These are phyloP conservation scores for Cyclotella cryptica DNA, from an alignment of 108 stramenopile genomes.

Conservation along the genomic window DNA sequence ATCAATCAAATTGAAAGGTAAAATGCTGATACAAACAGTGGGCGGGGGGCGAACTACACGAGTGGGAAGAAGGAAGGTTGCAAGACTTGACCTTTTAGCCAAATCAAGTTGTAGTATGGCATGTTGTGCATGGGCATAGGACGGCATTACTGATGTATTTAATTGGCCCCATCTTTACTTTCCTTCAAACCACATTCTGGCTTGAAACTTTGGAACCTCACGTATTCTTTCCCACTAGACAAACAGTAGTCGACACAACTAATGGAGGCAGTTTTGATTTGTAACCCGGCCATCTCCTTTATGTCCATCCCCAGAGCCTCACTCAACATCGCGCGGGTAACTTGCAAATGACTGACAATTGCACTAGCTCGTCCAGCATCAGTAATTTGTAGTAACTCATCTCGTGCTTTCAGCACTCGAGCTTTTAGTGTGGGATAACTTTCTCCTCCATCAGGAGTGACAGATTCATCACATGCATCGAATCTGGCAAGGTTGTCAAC, in stretches of 20 bases:
- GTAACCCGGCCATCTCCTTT: slow-evolving; percentile 69
- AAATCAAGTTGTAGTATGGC: no score
- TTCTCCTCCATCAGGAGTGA: slow-evolving; percentile 89
- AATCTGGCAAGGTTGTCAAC: slow-evolving; percentile 69
- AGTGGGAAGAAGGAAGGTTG: no score
- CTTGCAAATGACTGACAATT: slow-evolving; percentile 88
- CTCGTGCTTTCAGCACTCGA: slow-evolving; percentile 71
- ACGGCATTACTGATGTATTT: no score
- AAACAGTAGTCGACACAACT: slow-evolving; percentile 83
- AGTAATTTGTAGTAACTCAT: slow-evolving; percentile 63
- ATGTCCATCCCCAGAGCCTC: slow-evolving; percentile 80
- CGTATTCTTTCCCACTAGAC: slow-evolving; percentile 59
- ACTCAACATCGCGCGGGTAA: slow-evolving; percentile 82
- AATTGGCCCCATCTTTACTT: slow-evolving; percentile 85
- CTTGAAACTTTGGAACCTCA: slow-evolving; percentile 87
- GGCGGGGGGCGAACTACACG: no score
- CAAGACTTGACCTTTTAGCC: no score
- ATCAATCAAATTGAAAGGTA: no score
- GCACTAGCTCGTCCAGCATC: slow-evolving; percentile 68
- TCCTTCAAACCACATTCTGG: slow-evolving; percentile 76
- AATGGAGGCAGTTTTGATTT: slow-evolving; percentile 83
- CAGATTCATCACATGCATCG: slow-evolving; percentile 84
- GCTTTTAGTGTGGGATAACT: slow-evolving; percentile 72
- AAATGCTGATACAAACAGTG: no score
- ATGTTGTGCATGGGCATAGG: no score